Evolutionary conservation across 192 early-diverging fungal genomes (phyloP).

Genomic region (Umbelopsis ramanniana): DNA sequence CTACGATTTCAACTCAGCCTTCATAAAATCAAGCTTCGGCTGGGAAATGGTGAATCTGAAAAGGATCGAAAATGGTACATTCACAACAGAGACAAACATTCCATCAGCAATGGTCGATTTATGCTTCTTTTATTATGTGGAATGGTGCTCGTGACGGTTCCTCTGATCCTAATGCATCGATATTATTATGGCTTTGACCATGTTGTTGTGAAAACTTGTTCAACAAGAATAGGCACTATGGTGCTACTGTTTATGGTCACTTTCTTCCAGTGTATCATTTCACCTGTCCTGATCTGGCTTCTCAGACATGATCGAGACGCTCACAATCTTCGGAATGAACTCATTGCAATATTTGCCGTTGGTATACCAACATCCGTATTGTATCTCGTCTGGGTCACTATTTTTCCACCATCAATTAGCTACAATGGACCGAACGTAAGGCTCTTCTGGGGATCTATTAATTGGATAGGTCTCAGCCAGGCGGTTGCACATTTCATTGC

Average conservation of each 20-base stretch:
- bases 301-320: slow-evolving; percentile 54
- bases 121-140: background rate
- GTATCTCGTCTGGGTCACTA: slow-evolving; percentile 43
- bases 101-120: background rate
- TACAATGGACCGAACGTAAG: background rate
- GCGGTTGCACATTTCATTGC: background rate
- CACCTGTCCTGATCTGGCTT: slow-evolving; percentile 52
- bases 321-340: slow-evolving; percentile 60
- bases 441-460: background rate
- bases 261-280: slow-evolving; percentile 49
- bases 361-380: slow-evolving; percentile 44
- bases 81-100: background rate
- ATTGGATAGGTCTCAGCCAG: background rate
- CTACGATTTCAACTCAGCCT: slow-evolving; percentile 20
- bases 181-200: background rate
- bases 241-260: background rate
- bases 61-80: slow-evolving; percentile 2
- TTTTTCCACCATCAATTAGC: background rate
- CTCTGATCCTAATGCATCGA: background rate
- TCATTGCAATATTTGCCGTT: slow-evolving; percentile 52
- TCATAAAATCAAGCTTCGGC: background rate
- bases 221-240: slow-evolving; percentile 11
- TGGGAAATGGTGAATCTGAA: background rate
- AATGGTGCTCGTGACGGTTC: background rate
- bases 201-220: background rate